These are phyloP conservation scores for Lactarius hengduanensis DNA, from an alignment of 768 basidiomycete genomes.

Conservation along the genomic window DNA sequence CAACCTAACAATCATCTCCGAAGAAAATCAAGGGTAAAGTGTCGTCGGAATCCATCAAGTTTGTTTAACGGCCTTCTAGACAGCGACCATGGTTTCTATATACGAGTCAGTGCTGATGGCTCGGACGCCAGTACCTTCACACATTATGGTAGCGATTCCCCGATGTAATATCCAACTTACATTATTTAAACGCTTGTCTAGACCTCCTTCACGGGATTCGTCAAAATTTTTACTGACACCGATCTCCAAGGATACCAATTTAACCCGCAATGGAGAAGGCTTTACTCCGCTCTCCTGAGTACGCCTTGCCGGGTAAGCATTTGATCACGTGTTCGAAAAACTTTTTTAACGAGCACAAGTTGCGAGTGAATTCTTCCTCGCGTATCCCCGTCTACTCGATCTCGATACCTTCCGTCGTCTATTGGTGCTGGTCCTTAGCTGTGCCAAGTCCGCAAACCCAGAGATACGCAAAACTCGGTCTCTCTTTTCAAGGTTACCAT, in stretches of 20 bases:
- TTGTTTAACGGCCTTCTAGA: conserved; percentile 37
- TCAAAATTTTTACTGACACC: conserved; percentile 49
- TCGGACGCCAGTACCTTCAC: conserved; percentile 56
- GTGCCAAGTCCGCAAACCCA: conserved; percentile 72
- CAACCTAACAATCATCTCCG: conserved; percentile 43
- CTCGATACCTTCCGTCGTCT: conserved; percentile 50
- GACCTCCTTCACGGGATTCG: conserved; percentile 65
- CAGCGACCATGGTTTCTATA: conserved; percentile 61
- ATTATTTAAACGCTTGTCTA: conserved; percentile 13
- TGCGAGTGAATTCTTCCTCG: conserved; percentile 55
- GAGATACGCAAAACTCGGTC: conserved; percentile 55
- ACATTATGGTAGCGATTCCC: conserved; percentile 55
- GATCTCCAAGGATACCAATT: conserved; percentile 53
- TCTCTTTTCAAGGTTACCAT: conserved; percentile 54
- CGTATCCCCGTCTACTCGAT: conserved; percentile 52
- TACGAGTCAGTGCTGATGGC: conserved; percentile 61
- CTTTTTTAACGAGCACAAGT: conserved; percentile 38
- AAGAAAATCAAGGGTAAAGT: conserved; percentile 48
- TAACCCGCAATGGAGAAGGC: conserved; percentile 79
- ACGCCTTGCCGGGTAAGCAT: conserved; percentile 58
- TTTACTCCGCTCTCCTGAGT: conserved; percentile 78
- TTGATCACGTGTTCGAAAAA: conserved; percentile 6
- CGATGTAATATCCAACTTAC: neutral
- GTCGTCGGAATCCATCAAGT: conserved; percentile 1
- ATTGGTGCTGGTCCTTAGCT: conserved; percentile 58